Base-by-base conservation (phyloP, 495 filamentous ascomycete genomes). In the Aspergillus coremiiformis region DNA sequence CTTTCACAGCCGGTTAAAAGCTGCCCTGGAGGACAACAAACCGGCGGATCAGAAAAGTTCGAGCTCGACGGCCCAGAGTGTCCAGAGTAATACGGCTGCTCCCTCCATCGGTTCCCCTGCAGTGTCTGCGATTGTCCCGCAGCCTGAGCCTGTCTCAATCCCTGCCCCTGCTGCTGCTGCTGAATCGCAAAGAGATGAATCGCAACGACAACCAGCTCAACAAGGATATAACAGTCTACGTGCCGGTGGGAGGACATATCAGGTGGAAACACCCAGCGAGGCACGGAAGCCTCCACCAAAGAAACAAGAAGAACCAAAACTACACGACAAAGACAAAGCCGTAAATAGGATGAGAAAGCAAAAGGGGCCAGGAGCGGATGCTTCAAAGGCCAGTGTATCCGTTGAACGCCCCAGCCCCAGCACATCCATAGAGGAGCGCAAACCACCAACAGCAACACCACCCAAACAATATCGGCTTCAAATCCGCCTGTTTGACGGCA, bases 401-500 rank as follows among this genome's bases (percentile, higher is more conserved):
- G 14, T 46, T 5, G 44, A 46, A 46, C n/a, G n/a, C n/a, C n/a
- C n/a, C n/a, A 47, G 21, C 23, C n/a, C 17, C 5, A 33, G n/a
- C n/a, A 47, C 56, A 48, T 51, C 53, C 11, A 26, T 51, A 12
- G 55, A 62, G 44, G 49, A 37, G 19, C 51, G 39, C 42, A 45
- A 57, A 15, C 37, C 45, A 17, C 51, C 46, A 8, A 49, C 61
- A 20, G 57, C 57, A n/a, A 54, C 55, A 17, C 63, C 66, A 11
- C 71, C 69, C 20, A 61, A 47, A n/a, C 57, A 73, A 47, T 75
- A 71, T 55, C 79, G 85, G 11, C 66, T 97, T 5, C 90, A 93
- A 58, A 80, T 96, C 35, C 83, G 92, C 1, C 72, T 96, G 0
- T 85, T 95, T 35, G 89, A 96, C 62, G 92, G 92, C 11, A 81